Conservation (phyloP, 805 yeast species). For the Saturnispora zaruensis region DNA sequence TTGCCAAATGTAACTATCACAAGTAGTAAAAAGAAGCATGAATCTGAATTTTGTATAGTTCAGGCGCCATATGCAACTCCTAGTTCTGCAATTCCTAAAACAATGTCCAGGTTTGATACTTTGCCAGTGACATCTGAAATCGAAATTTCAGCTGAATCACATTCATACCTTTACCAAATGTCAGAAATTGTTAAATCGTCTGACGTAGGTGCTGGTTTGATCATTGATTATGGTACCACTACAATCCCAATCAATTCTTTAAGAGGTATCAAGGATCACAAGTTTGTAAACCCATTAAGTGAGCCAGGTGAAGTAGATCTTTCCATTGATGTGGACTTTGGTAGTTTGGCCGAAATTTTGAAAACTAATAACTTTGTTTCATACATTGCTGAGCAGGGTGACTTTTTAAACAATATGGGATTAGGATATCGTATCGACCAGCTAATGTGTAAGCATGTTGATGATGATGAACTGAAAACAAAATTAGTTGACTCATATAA, state of each 20-base stretch:
- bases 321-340: conserved; percentile 78
- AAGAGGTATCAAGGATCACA: conserved; percentile 66
- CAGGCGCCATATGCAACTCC: conserved; percentile 54
- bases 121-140: conserved; percentile 50
- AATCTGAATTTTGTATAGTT: conserved; percentile 44
- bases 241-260: conserved; percentile 64
- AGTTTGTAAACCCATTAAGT: conserved; percentile 65
- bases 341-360: conserved; percentile 39
- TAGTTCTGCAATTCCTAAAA: conserved; percentile 46
- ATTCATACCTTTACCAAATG: conserved; percentile 47
- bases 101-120: conserved; percentile 41
- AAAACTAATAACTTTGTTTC: conserved; percentile 17
- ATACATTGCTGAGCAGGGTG: conserved; percentile 51
- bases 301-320: conserved; percentile 75
- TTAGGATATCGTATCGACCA: conserved; percentile 62
- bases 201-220: conserved; percentile 52
- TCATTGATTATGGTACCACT: conserved; percentile 70
- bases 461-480: conserved; percentile 37
- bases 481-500: conserved; percentile 48
- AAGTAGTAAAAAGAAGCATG: conserved; percentile 10
- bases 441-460: conserved; percentile 34
- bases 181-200: conserved; percentile 29
- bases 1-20: conserved; percentile 19
- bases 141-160: conserved; percentile 71
- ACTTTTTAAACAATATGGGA: conserved; percentile 70